Conservation (phyloP, 2,329 filamentous ascomycete genomes). For the Exophiala xenobiotica region DNA sequence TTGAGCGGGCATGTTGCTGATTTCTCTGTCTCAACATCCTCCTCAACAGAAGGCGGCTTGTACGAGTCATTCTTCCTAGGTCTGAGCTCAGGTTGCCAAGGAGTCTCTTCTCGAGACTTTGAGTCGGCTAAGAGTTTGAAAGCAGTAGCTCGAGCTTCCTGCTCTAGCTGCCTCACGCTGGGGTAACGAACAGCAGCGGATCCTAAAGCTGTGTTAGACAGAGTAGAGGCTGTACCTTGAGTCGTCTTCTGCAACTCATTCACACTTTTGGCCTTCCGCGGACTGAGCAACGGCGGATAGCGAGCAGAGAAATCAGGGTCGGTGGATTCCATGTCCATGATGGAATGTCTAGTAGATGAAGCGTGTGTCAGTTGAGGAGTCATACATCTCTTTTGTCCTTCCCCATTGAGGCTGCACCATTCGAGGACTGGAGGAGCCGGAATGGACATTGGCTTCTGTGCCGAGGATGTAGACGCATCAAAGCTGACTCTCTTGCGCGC, state of each 20-base stretch:
- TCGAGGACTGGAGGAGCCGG: not conserved
- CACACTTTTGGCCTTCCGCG: constrained; percentile 25
- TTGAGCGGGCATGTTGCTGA: not conserved
- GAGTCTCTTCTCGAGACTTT: not conserved
- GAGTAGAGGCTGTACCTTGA: not conserved
- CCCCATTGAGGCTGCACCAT: not conserved
- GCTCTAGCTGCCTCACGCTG: constrained; percentile 23
- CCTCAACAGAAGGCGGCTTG: constrained; percentile 18
- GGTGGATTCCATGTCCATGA: constrained; percentile 36
- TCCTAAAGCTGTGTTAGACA: not conserved
- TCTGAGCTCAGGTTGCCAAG: not conserved
- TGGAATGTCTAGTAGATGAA: constrained; percentile 11
- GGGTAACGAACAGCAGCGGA: constrained; percentile 25
- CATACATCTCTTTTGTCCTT: too few relatives aligned
- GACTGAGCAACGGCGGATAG: constrained; percentile 38
- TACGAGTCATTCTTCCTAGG: constrained; percentile 9
- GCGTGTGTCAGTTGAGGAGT: not conserved
- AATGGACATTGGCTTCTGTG: not conserved
- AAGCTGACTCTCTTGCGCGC: constrained; percentile 20
- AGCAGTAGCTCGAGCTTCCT: constrained; percentile 7
- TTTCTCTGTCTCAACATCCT: constrained; percentile 3
- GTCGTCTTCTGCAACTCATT: constrained; percentile 12
- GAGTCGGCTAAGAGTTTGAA: not conserved
- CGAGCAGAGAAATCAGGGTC: constrained; percentile 36
- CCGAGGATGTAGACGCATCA: not conserved